Evolutionary conservation across 2,329 filamentous ascomycete species (phyloP).

Genomic region (Aureobasidium mangrovei): DNA sequence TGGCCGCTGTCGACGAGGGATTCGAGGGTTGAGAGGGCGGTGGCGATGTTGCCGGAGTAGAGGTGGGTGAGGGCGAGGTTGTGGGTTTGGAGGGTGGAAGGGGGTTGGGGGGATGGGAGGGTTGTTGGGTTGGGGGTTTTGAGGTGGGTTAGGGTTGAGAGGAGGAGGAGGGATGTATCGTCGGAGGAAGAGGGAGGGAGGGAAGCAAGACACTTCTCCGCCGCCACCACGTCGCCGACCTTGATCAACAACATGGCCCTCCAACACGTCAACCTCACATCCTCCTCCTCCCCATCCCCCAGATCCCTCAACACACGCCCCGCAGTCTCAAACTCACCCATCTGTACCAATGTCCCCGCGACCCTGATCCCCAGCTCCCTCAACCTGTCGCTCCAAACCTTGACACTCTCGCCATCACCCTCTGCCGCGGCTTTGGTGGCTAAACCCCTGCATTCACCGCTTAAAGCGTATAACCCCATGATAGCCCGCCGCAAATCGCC

Average conservation of each 20-base stretch:
- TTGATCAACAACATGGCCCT: too few species aligned
- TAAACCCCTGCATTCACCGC: constrained; percentile 24
- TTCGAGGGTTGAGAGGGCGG: constrained; percentile 62
- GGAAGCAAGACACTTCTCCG: not conserved
- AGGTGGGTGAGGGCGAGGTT: constrained; percentile 79
- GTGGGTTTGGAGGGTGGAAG: constrained; percentile 54
- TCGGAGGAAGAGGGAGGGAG: constrained; percentile 28
- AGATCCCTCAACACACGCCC: constrained; percentile 61
- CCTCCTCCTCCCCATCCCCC: constrained; percentile 34
- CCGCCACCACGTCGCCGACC: too few species aligned
- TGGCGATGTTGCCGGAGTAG: constrained; percentile 67
- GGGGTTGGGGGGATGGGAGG: constrained; percentile 70
- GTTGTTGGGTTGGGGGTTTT: constrained; percentile 58
- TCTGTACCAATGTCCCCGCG: constrained; percentile 64
- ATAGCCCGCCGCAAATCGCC: constrained; percentile 75
- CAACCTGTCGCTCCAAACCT: constrained; percentile 63
- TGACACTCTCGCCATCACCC: constrained; percentile 47
- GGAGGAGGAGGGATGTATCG: constrained; percentile 71
- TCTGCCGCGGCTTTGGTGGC: constrained; percentile 30
- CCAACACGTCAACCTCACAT: constrained; percentile 18
- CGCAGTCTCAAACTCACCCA: constrained; percentile 79
- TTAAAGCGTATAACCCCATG: constrained; percentile 85
- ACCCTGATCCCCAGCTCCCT: constrained; percentile 62
- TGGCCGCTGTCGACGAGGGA: constrained; percentile 38
- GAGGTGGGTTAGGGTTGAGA: constrained; percentile 56